Percentiles rank a stretch among this genome's conserved stretches.
phyloP scores from a whole-genome alignment of 192 early-diverging fungal genomes.

The Rhizophlyctis rosea region DNA sequence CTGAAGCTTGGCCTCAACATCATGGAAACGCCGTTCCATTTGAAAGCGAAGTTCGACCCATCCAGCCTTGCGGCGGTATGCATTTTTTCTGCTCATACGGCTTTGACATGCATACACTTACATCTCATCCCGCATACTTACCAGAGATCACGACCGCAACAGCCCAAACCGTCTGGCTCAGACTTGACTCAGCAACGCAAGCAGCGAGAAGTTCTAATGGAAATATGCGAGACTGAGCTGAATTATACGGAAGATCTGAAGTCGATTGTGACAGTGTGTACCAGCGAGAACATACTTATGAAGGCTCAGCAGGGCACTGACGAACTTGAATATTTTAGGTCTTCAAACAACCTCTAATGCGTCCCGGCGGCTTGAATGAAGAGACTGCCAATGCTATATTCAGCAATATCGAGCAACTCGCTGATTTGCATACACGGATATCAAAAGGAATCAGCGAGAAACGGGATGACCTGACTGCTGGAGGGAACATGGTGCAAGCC shows the following conservation, averaged over 20 bases:
- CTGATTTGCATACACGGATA: constrained; percentile 36
- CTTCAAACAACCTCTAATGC: constrained; percentile 31
- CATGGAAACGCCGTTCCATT: constrained; percentile 21
- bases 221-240: constrained; percentile 39
- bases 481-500: not conserved
- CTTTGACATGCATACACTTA: not conserved
- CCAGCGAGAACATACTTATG: no score
- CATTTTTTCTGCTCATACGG: not conserved
- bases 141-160: not conserved
- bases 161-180: not conserved
- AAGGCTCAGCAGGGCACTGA: no score
- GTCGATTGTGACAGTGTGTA: constrained; percentile 27
- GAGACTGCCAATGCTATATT: constrained; percentile 27
- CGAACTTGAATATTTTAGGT: no score
- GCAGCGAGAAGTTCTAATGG: constrained; percentile 33
- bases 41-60: constrained; percentile 18
- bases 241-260: constrained; percentile 38
- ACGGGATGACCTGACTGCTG: constrained; percentile 14
- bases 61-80: not conserved
- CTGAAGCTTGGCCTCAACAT: constrained; percentile 16
- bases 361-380: constrained; percentile 11
- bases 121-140: not conserved
- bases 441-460: constrained; percentile 18
- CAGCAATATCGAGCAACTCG: constrained; percentile 36
- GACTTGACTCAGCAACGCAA: constrained; percentile 27